Evolutionary conservation across 1,139 yeast species (phyloP).

Genomic region (Geotrichum europaeum): DNA sequence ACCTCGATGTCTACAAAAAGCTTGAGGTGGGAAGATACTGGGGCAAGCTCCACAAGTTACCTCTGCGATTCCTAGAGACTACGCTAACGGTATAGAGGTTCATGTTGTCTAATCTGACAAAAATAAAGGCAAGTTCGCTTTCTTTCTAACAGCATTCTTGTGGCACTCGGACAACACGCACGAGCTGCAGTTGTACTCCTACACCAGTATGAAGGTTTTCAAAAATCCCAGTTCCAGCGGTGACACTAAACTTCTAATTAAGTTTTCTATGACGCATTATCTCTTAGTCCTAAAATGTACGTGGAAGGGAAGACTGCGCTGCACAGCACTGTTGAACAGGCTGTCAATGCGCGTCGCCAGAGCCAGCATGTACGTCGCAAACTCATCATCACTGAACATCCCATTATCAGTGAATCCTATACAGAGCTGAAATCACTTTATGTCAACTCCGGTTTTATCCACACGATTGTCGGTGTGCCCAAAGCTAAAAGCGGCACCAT

Average conservation of each 20-base stretch:
- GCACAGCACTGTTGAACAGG: constrained; percentile 20
- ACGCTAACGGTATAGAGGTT: not conserved
- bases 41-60: constrained; percentile 38
- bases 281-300: constrained; percentile 39
- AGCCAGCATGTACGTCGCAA: constrained; percentile 20
- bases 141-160: not conserved
- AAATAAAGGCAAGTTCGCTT: no score
- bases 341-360: constrained; percentile 30
- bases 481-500: constrained; percentile 34
- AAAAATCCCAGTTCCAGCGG: constrained; percentile 40
- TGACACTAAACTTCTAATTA: constrained; percentile 47
- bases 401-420: constrained; percentile 44
- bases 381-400: constrained; percentile 36
- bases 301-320: constrained; percentile 37
- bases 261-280: constrained; percentile 42
- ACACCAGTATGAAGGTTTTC: constrained; percentile 41
- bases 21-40: constrained; percentile 42
- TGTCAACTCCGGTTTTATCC: constrained; percentile 39
- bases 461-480: constrained; percentile 39
- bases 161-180: constrained; percentile 47
- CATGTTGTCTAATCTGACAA: not conserved
- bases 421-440: constrained; percentile 44
- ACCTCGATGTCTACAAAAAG: constrained; percentile 50
- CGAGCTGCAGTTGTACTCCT: constrained; percentile 43
- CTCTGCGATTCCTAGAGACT: no score